These are phyloP conservation scores for Edaphochlamys debaryana DNA, from an alignment of 139 green algal species.

Conservation along the genomic window DNA sequence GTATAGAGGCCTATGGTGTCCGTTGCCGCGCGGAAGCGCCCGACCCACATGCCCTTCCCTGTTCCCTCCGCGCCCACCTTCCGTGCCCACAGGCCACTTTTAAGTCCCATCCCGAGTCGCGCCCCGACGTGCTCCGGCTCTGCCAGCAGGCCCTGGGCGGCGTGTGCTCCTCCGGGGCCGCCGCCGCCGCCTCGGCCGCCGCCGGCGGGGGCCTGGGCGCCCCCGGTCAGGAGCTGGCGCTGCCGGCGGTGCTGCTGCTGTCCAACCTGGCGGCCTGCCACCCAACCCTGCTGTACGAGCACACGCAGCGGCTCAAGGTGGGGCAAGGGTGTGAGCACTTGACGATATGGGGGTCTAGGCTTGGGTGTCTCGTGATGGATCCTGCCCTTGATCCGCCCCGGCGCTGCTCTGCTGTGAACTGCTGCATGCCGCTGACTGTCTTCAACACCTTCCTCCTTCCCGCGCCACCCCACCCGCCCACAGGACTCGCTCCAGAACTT, in stretches of 20 bases:
- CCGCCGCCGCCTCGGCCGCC: background rate
- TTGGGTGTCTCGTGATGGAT: no score
- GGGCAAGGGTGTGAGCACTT: no score
- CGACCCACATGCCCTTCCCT: no score
- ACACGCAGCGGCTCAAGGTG: slow-evolving; percentile 16
- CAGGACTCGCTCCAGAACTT: slow-evolving; percentile 45
- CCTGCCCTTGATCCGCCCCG: no score
- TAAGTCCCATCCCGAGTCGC: slow-evolving; percentile 36
- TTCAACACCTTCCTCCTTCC: no score
- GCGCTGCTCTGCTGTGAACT: no score
- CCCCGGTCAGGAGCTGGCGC: background rate
- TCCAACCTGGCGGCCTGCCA: slow-evolving; percentile 16
- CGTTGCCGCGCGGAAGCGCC: no score
- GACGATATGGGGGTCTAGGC: no score
- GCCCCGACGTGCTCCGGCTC: slow-evolving; percentile 37
- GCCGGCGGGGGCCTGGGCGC: background rate
- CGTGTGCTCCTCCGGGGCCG: no score
- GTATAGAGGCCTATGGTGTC: no score
- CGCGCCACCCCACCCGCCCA: background rate
- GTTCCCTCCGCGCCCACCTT: no score
- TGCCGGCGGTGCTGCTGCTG: slow-evolving; percentile 23
- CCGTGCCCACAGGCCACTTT: slow-evolving; percentile 38
- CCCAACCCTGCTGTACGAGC: slow-evolving; percentile 4
- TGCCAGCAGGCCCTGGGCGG: slow-evolving; percentile 32
- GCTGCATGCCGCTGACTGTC: no score